Evolutionary conservation across 1,284 basidiomycete species (phyloP).

Genomic region (Golubevia sp.): DNA sequence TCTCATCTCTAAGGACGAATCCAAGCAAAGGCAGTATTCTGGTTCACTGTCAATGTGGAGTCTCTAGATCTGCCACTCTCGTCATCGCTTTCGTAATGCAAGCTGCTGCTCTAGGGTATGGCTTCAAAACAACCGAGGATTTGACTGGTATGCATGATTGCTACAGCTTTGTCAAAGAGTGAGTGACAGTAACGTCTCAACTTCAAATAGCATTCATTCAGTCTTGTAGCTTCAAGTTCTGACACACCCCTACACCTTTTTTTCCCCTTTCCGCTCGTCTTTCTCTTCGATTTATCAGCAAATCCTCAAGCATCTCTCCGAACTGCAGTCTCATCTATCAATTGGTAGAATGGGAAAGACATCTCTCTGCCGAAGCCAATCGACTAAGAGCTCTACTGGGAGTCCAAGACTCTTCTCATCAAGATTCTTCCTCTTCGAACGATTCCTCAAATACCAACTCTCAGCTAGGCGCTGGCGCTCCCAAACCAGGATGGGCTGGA

Average conservation of each 20-base stretch:
- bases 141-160: conserved; percentile 82
- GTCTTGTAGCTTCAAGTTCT: too few species aligned
- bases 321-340: conserved; percentile 96
- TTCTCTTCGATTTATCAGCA: not conserved
- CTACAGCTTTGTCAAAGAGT: conserved; percentile 74
- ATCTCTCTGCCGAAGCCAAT: conserved; percentile 63
- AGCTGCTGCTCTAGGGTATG: conserved; percentile 75
- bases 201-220: not conserved
- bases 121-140: conserved; percentile 19
- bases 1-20: conserved; percentile 5
- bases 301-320: conserved; percentile 64
- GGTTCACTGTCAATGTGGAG: conserved; percentile 76
- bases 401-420: not conserved
- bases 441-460: not conserved
- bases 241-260: too few species aligned
- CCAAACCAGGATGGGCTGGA: conserved; percentile 25
- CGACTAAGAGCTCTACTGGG: conserved; percentile 8
- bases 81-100: conserved; percentile 94
- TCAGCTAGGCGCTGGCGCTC: conserved; percentile 6
- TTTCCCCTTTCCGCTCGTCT: not conserved
- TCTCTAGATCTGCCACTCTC: conserved; percentile 89
- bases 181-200: not conserved
- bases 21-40: conserved; percentile 25
- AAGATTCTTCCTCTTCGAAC: not conserved
- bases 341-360: conserved; percentile 88